Conservation (phyloP, 176 grass and related monocot genomes). For the Oryza meyeriana region DNA sequence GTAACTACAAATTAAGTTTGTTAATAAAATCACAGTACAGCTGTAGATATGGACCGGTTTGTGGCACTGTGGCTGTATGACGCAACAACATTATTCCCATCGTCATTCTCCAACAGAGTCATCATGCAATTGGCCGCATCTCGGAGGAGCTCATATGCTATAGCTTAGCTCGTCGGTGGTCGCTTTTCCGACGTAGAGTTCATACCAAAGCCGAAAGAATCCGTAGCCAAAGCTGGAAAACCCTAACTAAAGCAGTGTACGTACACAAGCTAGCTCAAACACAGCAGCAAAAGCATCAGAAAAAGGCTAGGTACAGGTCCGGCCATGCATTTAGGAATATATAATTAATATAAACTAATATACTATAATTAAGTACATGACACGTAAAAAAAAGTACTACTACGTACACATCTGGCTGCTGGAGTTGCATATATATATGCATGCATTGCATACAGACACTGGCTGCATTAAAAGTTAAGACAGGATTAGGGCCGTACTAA, state of each 20-base stretch:
- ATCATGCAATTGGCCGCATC: constrained; percentile 13
- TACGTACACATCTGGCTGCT: too few relatives aligned
- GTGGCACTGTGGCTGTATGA: not conserved
- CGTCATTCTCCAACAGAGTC: not conserved
- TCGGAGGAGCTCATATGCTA: not conserved
- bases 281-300: too few relatives aligned
- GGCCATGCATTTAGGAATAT: too few relatives aligned
- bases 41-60: not conserved
- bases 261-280: too few relatives aligned
- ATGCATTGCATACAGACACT: too few relatives aligned
- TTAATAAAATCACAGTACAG: not conserved
- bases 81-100: not conserved
- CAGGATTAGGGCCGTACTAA: not conserved
- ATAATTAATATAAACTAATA: too few relatives aligned
- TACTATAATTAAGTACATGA: too few relatives aligned
- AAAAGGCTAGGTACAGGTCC: too few relatives aligned
- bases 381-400: too few relatives aligned
- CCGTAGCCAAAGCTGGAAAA: not conserved
- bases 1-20: not conserved
- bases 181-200: not conserved
- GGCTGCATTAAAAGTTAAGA: not conserved
- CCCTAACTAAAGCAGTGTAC: too few relatives aligned
- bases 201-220: not conserved
- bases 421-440: too few relatives aligned
- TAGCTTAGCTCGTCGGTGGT: constrained; percentile 4